Evolutionary conservation across 139 green algal species (phyloP).

Genomic region (Volvox africanus): DNA sequence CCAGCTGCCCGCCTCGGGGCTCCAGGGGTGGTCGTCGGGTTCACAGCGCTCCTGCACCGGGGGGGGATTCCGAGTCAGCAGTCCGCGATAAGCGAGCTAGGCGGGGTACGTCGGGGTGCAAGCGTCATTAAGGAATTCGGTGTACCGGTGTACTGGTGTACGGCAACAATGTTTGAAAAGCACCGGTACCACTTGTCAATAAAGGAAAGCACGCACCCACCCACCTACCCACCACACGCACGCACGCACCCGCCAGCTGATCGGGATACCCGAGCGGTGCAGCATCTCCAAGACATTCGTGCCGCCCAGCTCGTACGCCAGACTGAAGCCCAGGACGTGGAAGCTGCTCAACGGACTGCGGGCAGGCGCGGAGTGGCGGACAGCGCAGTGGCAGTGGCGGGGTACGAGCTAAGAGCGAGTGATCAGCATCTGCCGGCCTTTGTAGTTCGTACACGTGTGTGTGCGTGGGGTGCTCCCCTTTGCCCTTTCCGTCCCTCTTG

Average conservation of each 20-base stretch:
- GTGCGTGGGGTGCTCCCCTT: no score
- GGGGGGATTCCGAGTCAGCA: no score
- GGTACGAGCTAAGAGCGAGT: no score
- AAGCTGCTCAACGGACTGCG: conserved; percentile 63
- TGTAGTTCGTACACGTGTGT: no score
- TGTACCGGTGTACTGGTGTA: neutral
- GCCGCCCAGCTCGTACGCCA: conserved; percentile 75
- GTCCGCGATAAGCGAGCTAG: no score
- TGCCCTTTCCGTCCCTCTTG: no score
- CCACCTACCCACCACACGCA: neutral
- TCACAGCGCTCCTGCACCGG: neutral
- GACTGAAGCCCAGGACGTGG: conserved; percentile 77
- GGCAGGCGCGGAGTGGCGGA: no score
- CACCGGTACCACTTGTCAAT: neutral
- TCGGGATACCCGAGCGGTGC: conserved; percentile 56
- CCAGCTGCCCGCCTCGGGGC: conserved; percentile 59
- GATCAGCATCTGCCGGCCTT: no score
- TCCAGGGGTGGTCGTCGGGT: conserved; percentile 52
- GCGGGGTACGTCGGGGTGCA: no score
- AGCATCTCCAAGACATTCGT: conserved; percentile 88
- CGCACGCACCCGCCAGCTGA: conserved; percentile 33
- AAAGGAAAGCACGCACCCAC: neutral
- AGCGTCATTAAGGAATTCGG: neutral
- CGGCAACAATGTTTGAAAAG: neutral
- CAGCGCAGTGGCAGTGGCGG: no score